A percentile compares a stretch with the other conserved stretches of the same genome.
phyloP scores from a whole-genome alignment of 176 grass and related monocot species.

The Cenchrus americanus region DNA sequence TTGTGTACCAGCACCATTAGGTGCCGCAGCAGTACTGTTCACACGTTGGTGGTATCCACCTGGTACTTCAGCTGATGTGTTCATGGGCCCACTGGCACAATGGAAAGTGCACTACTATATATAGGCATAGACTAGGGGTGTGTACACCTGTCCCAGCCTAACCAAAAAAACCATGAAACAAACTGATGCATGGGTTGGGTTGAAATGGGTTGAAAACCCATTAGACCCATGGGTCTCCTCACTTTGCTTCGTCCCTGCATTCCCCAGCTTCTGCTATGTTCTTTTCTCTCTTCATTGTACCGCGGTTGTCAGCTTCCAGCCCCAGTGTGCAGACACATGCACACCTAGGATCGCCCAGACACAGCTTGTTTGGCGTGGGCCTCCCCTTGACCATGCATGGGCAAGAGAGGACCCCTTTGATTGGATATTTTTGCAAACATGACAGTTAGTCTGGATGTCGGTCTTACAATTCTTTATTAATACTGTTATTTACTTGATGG shows the following conservation, averaged over 20 bases:
- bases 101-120: neutral
- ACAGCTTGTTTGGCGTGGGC: neutral
- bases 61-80: neutral
- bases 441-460: neutral
- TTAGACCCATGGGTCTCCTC: neutral
- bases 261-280: neutral
- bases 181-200: neutral
- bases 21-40: neutral
- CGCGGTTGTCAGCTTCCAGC: neutral
- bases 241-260: neutral
- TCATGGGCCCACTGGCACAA: neutral
- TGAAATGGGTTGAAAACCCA: neutral
- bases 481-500: constrained; percentile 31
- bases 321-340: neutral
- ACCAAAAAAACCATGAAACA: neutral
- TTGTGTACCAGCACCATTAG: neutral
- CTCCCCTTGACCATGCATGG: neutral
- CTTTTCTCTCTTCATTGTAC: neutral
- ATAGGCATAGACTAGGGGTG: neutral
- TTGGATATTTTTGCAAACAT: constrained; percentile 8
- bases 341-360: neutral
- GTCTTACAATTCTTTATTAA: neutral
- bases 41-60: neutral
- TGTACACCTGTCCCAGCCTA: neutral
- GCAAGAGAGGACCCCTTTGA: neutral